phyloP scores from a whole-genome alignment of 176 grass and related monocot species.

The Coix lacrymajobi region DNA sequence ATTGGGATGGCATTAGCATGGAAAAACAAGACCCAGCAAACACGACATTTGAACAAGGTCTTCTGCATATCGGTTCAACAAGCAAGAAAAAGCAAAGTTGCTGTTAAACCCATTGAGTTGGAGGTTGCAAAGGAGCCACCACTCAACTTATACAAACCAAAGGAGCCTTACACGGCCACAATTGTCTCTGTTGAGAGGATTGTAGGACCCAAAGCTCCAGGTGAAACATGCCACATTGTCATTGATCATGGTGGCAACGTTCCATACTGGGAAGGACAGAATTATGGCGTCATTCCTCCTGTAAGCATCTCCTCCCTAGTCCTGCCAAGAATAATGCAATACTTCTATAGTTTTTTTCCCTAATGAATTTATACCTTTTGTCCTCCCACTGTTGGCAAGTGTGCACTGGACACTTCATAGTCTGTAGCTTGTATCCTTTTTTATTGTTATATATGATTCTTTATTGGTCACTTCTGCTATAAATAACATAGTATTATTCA shows the following conservation, averaged over 20 bases:
- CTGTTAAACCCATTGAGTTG: conserved; percentile 61
- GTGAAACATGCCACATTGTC: conserved; percentile 89
- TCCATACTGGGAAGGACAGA: conserved; percentile 97
- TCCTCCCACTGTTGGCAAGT: neutral
- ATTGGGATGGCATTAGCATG: conserved; percentile 24
- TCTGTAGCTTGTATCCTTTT: neutral
- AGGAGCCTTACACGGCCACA: conserved; percentile 63
- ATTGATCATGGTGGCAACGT: conserved; percentile 92
- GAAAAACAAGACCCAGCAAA: conserved; percentile 30
- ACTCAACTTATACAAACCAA: conserved; percentile 78
- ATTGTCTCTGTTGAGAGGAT: conserved; percentile 83
- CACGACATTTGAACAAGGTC: conserved; percentile 41
- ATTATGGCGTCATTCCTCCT: conserved; percentile 87
- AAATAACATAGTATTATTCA: neutral
- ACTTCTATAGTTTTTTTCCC: neutral
- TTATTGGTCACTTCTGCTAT: neutral
- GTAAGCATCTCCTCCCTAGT: conserved; percentile 27
- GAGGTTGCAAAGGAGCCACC: conserved; percentile 62
- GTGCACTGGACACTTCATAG: neutral
- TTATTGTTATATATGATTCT: neutral
- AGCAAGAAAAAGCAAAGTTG: conserved; percentile 58
- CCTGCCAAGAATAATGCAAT: neutral
- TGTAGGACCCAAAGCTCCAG: conserved; percentile 80
- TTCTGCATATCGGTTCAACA: conserved; percentile 58
- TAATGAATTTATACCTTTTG: neutral